These are phyloP conservation scores for Coniferiporia weirii DNA, from an alignment of 1,284 basidiomycete genomes.

Conservation along the genomic window DNA sequence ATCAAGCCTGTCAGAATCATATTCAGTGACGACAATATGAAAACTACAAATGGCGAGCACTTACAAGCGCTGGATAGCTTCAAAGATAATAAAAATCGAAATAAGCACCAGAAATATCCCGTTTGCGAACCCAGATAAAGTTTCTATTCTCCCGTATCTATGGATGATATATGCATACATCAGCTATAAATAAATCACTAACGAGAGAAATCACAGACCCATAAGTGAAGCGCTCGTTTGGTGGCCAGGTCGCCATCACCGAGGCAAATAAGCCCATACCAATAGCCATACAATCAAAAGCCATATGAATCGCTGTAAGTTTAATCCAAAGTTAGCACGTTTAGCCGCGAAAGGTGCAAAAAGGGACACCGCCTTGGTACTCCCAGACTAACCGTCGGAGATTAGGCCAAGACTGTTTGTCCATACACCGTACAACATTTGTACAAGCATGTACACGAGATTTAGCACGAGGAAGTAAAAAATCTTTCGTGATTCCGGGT, in stretches of 20 bases:
- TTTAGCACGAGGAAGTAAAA: slow-evolving; percentile 97
- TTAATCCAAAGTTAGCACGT: not conserved
- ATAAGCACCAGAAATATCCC: slow-evolving; percentile 96
- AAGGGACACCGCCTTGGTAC: not conserved
- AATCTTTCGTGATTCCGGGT: slow-evolving; percentile 90
- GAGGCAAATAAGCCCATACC: slow-evolving; percentile 94
- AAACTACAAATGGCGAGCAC: slow-evolving; percentile 28
- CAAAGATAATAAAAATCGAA: slow-evolving; percentile 97
- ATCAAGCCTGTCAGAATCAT: slow-evolving; percentile 55
- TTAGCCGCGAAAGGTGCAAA: not conserved
- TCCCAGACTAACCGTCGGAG: slow-evolving; percentile 74
- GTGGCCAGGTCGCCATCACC: slow-evolving; percentile 97
- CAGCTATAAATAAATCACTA: slow-evolving; percentile 4
- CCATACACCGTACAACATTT: slow-evolving; percentile 95
- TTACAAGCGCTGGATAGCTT: slow-evolving; percentile 92
- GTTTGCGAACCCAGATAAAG: slow-evolving; percentile 96
- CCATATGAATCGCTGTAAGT: slow-evolving; percentile 92
- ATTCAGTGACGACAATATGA: not conserved
- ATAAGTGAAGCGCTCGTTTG: slow-evolving; percentile 92
- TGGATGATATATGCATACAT: not conserved
- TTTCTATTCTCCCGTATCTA: slow-evolving; percentile 97
- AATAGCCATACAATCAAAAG: slow-evolving; percentile 98
- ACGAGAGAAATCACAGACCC: slow-evolving; percentile 48
- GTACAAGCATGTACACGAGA: slow-evolving; percentile 92
- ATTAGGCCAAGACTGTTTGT: slow-evolving; percentile 97